These are phyloP conservation scores for Baudoinia panamericana DNA, from an alignment of 495 filamentous ascomycete species.

Conservation along the genomic window DNA sequence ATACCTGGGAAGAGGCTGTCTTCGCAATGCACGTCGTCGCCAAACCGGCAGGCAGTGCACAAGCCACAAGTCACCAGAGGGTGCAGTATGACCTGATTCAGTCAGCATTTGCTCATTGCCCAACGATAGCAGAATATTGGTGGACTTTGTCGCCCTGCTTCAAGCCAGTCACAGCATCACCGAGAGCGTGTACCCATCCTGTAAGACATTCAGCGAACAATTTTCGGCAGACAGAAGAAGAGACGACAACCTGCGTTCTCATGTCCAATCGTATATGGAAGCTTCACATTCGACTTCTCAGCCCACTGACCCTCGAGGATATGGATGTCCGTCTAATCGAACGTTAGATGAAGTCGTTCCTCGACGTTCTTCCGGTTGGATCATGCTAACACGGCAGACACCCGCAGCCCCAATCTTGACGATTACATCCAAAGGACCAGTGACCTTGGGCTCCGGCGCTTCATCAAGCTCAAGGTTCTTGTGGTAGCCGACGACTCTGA, in stretches of 20 bases:
- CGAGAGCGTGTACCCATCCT: conserved; percentile 1
- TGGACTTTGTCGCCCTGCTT: conserved; percentile 6
- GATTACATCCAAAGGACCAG: conserved; percentile 4
- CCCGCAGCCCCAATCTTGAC: conserved; percentile 13
- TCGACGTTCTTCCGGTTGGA: too few relatives aligned
- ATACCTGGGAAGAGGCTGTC: conserved; percentile 6
- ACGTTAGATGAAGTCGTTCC: too few relatives aligned
- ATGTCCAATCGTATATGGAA: conserved; percentile 8
- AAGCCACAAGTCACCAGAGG: conserved; percentile 8
- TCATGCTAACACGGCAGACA: conserved; percentile 4
- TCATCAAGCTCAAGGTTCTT: conserved; percentile 9
- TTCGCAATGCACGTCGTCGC: conserved; percentile 9
- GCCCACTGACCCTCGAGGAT: conserved; percentile 10
- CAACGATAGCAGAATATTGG: too few relatives aligned
- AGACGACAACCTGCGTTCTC: conserved; percentile 9
- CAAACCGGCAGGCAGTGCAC: conserved; percentile 4
- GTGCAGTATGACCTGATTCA: conserved; percentile 8
- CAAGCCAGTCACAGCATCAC: conserved; percentile 2
- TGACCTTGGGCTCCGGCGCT: conserved; percentile 7
- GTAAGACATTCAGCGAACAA: neutral
- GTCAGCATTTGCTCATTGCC: too few relatives aligned
- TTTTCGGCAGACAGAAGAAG: too few relatives aligned
- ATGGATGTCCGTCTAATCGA: conserved; percentile 11
- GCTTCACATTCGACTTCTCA: conserved; percentile 7
- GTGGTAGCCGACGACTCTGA: conserved; percentile 9